Base-by-base conservation (phyloP, 2,329 filamentous ascomycete genomes). In the Fusarium siculi region DNA sequence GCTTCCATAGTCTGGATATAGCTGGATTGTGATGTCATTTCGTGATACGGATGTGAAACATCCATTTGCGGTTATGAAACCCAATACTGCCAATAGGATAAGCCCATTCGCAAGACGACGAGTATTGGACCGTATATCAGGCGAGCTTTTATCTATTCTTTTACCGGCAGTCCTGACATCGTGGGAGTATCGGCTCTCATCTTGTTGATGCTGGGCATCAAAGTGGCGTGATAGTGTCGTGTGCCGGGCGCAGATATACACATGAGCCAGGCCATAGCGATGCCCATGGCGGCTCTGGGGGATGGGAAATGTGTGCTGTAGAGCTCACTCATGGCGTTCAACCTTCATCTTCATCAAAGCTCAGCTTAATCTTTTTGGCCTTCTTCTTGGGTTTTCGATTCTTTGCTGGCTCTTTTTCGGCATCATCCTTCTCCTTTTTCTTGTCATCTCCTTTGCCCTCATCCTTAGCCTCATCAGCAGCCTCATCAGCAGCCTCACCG, bases 301-400 rank as follows among this genome's bases (percentile, higher is more conserved):
- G 42, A 46, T 52, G 39, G 36, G 23, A 49, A 68, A 23, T 3
- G 49, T 8, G 30, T 36, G 30, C 1, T 1, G 30, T 19, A 11
- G 12, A 52, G 49, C 18, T 52, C 32, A 25, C 16, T 21, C 9
- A 25, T 19, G 18, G 16, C 18, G 8, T 63, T 84, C 81, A 81
- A 25, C 81, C 85, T 39, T 90, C 88, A 23, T 91, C 89, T 63
- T 91, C 87, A 32, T 88, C 88, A 78, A 92, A 92, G 80, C 90
- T 92, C 50, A 92, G 82, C 82, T 92, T 92, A 67, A 92, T 88
- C 82, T 91, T 92, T 80, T 89, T 89, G 9, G 84, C 82, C 80
- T 87, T 87, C 79, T 90, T 90, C 79, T 86, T 88, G 12, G 72
- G 73, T 66, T 80, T 82, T 65, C 78, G 80, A 12, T 78, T 77